These are phyloP conservation scores for Lentinula edodes DNA, from an alignment of 768 basidiomycete genomes.

Conservation along the genomic window DNA sequence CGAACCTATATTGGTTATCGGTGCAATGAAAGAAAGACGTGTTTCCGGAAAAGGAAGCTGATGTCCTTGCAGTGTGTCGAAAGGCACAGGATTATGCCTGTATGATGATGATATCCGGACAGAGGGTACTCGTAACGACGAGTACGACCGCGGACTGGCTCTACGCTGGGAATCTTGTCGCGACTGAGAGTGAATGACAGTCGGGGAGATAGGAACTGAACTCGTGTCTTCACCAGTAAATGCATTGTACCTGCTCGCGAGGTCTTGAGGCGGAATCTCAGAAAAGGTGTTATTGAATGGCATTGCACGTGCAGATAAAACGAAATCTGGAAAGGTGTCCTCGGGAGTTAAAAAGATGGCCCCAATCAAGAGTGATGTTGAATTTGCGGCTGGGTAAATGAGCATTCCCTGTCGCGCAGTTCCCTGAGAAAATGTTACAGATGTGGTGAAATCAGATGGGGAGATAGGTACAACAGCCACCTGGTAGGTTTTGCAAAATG, in stretches of 20 bases:
- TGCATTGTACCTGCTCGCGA: not conserved
- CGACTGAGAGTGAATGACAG: not conserved
- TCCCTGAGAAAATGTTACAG: slow-evolving; percentile 2
- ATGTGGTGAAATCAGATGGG: slow-evolving; percentile 23
- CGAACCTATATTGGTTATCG: not conserved
- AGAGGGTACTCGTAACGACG: not conserved
- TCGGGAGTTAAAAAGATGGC: slow-evolving; percentile 40
- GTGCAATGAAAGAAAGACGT: not conserved
- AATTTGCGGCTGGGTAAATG: slow-evolving; percentile 46
- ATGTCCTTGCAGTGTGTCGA: not conserved
- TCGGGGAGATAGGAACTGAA: slow-evolving; percentile 2
- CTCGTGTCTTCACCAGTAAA: not conserved
- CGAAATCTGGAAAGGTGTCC: slow-evolving; percentile 38
- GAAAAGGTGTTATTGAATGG: not conserved
- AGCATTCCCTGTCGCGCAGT: slow-evolving; percentile 39
- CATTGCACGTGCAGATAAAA: not conserved
- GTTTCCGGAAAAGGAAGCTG: not conserved
- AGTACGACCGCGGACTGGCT: not conserved
- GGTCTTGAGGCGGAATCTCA: not conserved
- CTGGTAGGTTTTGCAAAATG: slow-evolving; percentile 19
- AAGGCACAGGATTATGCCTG: not conserved
- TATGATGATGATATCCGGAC: not conserved
- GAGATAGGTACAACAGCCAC: slow-evolving; percentile 35
- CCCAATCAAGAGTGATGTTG: slow-evolving; percentile 45
- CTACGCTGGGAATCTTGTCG: not conserved